Evolutionary conservation across 2,329 filamentous ascomycete species (phyloP), one percentile per base, ranked within the genome.

Genomic region (Diaporthe capsici): DNA sequence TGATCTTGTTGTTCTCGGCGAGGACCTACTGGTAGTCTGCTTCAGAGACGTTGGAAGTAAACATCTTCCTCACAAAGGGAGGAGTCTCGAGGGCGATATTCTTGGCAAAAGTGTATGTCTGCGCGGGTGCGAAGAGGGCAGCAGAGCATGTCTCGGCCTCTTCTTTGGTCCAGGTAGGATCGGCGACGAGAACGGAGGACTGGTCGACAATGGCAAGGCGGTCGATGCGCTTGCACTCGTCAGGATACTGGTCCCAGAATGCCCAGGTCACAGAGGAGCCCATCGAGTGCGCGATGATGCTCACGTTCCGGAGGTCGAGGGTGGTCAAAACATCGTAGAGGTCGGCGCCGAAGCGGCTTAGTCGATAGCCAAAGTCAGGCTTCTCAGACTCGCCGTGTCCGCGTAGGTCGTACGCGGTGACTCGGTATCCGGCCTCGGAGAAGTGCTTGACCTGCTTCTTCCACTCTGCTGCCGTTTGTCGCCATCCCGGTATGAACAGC

Each of bases 221-320:
- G 53, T 31, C 25, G 25, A 57, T 57, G 10, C 53, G 53, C 53
- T 57, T 20, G 53, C 25, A 15, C 25, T 57, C 13, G 25, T 31
- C 53, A 20, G 53, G 53, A 57, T 57, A 57, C 53, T 31, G 53
- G 25, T 57, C 53, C 53, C 53, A 57, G 53, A 57, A 57, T 20
- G 53, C 53, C 53, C 25, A 57, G 53, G 53, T 57, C 53, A 57
- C 53, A 25, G 53, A 57, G 25, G 53, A n/a, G 25, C 53, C 25
- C 53, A 57, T 57, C 28, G 53, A 57, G 53, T 57, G 53, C 20
- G 53, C 53, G 15, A 57, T 57, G 13, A 57, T 9, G 25, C 53
- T 57, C 53, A 57, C 13, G 25, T 31, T 31, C 25, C 53, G 8
- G 53, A 57, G 53, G 15, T 57, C 13, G 53, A 57, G 12, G 53